Percentiles rank a stretch among this genome's conserved stretches.
Evolutionary conservation across 2,329 filamentous ascomycete genomes (phyloP).

Genomic region (Aspergillus carbonarius): DNA sequence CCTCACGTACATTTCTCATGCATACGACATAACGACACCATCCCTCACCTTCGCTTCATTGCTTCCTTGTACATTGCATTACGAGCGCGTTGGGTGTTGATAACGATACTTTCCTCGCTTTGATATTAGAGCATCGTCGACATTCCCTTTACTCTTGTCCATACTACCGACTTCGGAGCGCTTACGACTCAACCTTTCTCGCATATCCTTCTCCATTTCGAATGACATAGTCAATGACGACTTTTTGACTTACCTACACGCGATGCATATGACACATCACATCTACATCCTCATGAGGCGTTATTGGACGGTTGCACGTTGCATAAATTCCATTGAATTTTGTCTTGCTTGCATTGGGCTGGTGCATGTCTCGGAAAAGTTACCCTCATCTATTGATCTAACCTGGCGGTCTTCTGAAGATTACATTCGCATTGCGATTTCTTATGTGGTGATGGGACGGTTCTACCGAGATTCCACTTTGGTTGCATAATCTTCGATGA

Average conservation of each 20-base stretch:
- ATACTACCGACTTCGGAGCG: conserved; percentile 9
- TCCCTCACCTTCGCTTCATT: conserved; percentile 3
- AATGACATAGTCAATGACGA: conserved; percentile 3
- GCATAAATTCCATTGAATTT: neutral
- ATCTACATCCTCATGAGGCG: conserved; percentile 13
- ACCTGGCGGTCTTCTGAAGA: neutral
- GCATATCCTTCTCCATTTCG: neutral
- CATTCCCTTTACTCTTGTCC: conserved; percentile 6
- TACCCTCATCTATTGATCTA: neutral
- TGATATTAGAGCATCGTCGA: neutral
- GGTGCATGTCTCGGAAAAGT: conserved; percentile 1
- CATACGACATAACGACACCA: conserved; percentile 11
- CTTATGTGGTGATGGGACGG: neutral
- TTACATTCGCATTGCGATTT: neutral
- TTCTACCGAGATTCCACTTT: neutral
- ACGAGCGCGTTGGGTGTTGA: conserved; percentile 16
- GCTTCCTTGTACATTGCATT: conserved; percentile 14
- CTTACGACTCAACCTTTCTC: neutral
- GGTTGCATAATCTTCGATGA: neutral
- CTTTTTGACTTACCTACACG: conserved; percentile 3
- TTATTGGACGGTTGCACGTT: conserved; percentile 2
- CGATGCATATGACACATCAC: conserved; percentile 7
- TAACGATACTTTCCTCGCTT: conserved; percentile 4
- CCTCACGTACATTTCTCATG: neutral
- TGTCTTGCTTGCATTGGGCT: neutral